These are phyloP conservation scores for Bolboschoenoplectus hybrid DNA, from an alignment of 202 grass and related monocot species.

Conservation along the genomic window DNA sequence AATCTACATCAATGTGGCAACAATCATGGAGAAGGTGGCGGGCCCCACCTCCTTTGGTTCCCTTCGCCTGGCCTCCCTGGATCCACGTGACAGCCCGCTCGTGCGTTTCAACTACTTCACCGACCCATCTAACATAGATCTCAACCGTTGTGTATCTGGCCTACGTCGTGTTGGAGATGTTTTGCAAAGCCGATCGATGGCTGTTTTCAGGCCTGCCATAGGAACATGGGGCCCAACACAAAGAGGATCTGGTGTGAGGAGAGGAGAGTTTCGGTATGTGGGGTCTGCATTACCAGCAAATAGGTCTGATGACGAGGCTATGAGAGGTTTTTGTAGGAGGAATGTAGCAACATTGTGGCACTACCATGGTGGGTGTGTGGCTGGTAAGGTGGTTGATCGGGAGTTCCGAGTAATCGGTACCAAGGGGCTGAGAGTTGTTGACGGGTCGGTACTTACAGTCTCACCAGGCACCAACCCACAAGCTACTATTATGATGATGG, in stretches of 20 bases:
- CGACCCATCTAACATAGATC: conserved; percentile 56
- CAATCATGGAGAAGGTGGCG: conserved; percentile 75
- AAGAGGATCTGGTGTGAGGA: conserved; percentile 51
- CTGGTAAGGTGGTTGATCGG: conserved; percentile 71
- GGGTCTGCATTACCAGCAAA: conserved; percentile 54
- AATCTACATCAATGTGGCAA: conserved; percentile 67
- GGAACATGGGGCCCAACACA: conserved; percentile 38
- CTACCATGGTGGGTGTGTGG: conserved; percentile 82
- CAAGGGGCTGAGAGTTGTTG: conserved; percentile 66
- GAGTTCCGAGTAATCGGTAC: conserved; percentile 64
- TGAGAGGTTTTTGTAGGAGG: conserved; percentile 63
- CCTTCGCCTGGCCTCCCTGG: conserved; percentile 64
- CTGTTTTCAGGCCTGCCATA: conserved; percentile 46
- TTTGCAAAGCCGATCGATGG: conserved; percentile 63
- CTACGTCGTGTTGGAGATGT: conserved; percentile 63
- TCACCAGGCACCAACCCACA: conserved; percentile 93
- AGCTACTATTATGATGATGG: conserved; percentile 93
- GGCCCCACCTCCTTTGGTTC: conserved; percentile 69
- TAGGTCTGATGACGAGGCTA: conserved; percentile 48
- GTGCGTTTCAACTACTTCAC: conserved; percentile 86
- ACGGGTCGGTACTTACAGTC: conserved; percentile 70
- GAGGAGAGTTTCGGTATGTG: conserved; percentile 64
- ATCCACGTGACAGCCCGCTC: conserved; percentile 56
- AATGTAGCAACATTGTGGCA: conserved; percentile 85
- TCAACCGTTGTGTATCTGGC: conserved; percentile 59